Conservation (phyloP, 1,139 yeast genomes). For the Kodamaea derodonti region DNA sequence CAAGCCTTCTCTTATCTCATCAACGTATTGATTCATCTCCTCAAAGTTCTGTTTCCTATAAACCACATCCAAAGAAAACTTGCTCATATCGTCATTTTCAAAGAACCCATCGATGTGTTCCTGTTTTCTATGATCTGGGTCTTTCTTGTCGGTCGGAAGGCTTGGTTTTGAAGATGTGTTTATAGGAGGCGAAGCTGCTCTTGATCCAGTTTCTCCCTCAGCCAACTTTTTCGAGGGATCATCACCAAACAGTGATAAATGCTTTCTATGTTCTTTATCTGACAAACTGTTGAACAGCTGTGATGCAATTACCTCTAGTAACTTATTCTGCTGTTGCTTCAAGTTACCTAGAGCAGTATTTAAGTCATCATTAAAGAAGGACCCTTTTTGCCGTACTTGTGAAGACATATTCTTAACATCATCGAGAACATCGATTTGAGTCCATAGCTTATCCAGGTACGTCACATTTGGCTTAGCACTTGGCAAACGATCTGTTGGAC, state of each 20-base stretch:
- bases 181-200: neutral
- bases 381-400: conserved; percentile 48
- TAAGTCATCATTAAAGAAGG: conserved; percentile 63
- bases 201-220: neutral
- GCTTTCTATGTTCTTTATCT: conserved; percentile 10
- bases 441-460: conserved; percentile 76
- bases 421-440: conserved; percentile 81
- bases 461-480: conserved; percentile 50
- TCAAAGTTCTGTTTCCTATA: conserved; percentile 33
- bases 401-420: conserved; percentile 69
- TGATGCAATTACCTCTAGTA: conserved; percentile 54
- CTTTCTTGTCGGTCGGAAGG: conserved; percentile 1
- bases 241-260: conserved; percentile 7
- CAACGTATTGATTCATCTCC: conserved; percentile 35
- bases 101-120: conserved; percentile 18
- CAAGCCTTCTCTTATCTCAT: conserved; percentile 31
- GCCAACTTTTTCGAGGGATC: neutral
- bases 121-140: conserved; percentile 5
- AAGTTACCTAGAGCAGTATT: conserved; percentile 52
- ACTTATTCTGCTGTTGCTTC: conserved; percentile 56
- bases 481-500: conserved; percentile 43
- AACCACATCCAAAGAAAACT: conserved; percentile 11
- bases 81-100: conserved; percentile 12
- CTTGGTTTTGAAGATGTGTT: conserved; percentile 1
- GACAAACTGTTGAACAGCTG: conserved; percentile 22